Evolutionary conservation across 768 basidiomycete species (phyloP), one percentile per base, ranked within the genome.

Genomic region (Tephrocybe sp.): DNA sequence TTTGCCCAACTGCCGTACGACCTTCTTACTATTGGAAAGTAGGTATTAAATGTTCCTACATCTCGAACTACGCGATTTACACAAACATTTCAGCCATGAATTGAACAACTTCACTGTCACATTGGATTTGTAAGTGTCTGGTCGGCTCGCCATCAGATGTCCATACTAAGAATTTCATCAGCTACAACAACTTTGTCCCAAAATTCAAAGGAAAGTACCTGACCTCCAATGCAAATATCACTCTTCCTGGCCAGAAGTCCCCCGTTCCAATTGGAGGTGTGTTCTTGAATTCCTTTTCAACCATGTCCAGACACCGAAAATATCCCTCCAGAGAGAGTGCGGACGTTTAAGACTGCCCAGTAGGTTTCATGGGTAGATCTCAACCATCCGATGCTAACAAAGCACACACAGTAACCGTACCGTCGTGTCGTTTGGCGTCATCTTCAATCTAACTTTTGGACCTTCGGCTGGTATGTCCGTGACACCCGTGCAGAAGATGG

Each of bases 1-100:
- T 73, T 94, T 57, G 68, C 78, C 17, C 68, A 80, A 49, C 73
- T 95, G 17, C 86, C 87, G 0, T 95, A 92, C 61, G 93, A 95
- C 62, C 62, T 92, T 2, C 78, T 93, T 62, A 72, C 90, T 1
- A 90, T 93, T 45, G 92, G 93, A 61, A 94, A 94, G 82, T 85
- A 60, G 28, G 86, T 65, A 36, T 10, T 14, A 36, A 9, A 7
- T 36, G 6, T n/a, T 4, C 15, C 34, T 36, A 36, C 7, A 12
- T 12, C 28, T 30, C 7, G 28, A 12, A 5, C 34, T 5, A 20
- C 15, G 14, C 24, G 17, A 15, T 15, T n/a, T n/a, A n/a, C 14
- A 30, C 26, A 11, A 17, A 33, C 34, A 6, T 40, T 15, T 44
- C 44, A 87, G 86, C 64, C 93, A 94, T 58, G 92, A 95, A 69